Evolutionary conservation across 495 filamentous ascomycete genomes (phyloP), one percentile per base, ranked within the genome.

Genomic region (Podospora pseudopauciseta): DNA sequence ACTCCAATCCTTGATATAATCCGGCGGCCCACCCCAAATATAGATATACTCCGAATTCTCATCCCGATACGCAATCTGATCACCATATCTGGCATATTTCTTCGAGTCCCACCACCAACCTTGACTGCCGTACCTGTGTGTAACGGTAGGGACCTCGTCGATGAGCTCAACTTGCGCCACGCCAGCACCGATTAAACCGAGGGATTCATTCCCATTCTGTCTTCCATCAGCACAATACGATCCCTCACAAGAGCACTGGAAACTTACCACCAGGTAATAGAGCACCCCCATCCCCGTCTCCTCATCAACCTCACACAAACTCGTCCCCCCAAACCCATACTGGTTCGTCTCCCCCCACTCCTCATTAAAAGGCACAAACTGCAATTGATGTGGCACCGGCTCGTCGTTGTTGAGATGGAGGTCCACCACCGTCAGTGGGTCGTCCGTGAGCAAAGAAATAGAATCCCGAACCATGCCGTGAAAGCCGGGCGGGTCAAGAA

Each of bases 401-500:
- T 4, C 32, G 53, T 80, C 78, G 1, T 68, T 39, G 60, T 77
- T 80, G 20, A 79, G 65, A 28, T 77, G 62, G 11, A 77, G 30
- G 30, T 78, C 74, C 1, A 74, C 62, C 5, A 78, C 74, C 15
- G 63, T 68, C 7, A 80, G 68, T 2, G 77, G 75, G 34, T 80
- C 71, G 13, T 73, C 70, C 0, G 76, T 77, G 55, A 76, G 67
- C 16, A 67, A 30, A 16, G 78, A 74, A 11, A 80, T 44, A 0
- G 78, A 65, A 32, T 79, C 73, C 5, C 79, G 72, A 1, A 79
- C 79, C 74, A 80, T 76, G 63, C 79, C 79, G 58, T 80, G 72
- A 44, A 81, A 79, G 0, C 73, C 74, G 1, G 71, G 62, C 11
- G 66, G 58, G 56, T 80, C 73, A 2, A 65, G 18, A 2, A 60